Evolutionary conservation across 2,329 filamentous ascomycete genomes (phyloP), one percentile per base, ranked within the genome.

Genomic region (Colletotrichum sp.): DNA sequence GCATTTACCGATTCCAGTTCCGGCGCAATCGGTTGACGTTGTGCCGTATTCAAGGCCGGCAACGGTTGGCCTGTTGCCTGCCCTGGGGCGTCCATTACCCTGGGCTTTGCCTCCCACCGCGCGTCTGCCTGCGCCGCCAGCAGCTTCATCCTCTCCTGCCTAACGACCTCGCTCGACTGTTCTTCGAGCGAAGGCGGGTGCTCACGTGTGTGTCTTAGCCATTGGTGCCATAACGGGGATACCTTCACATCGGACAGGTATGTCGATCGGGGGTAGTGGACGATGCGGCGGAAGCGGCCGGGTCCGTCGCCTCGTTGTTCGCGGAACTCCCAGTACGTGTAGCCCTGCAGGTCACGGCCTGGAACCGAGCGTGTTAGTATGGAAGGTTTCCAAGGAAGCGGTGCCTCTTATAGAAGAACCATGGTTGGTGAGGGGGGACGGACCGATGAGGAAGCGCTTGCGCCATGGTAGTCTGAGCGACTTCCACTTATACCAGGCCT

Each of bases 241-340:
- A 93, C 91, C 72, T 84, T 84, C 70, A 93, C 88, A 39, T 90
- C 88, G 79, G 87, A 90, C 80, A 87, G 86, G 81, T 91, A 90
- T 4, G 88, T 88, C 59, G 85, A 85, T 65, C 86, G 84, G 13
- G 91, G 91, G 83, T 91, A 92, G 79, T 91, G 81, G 65, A 93
- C 91, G 77, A 93, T 93, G 81, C 92, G 90, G 36, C 92, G 90
- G 88, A 90, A 90, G 78, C 90, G 89, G 39, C 81, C 79, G 62
- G 83, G 75, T 21, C 77, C 79, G 72, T 83, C 80, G 76, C 84
- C 84, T 71, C 88, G 86, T 8, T 84, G 80, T 78, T 92, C 89
- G 75, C 88, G 88, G 84, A 94, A 93, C 80, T 93, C 91, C 92
- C 92, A 94, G 86, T 90, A 94, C 6, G 92, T 93, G 85, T 94